Evolutionary conservation across 163 green algal genomes (phyloP).

Genomic region (Chlorella variabilis): DNA sequence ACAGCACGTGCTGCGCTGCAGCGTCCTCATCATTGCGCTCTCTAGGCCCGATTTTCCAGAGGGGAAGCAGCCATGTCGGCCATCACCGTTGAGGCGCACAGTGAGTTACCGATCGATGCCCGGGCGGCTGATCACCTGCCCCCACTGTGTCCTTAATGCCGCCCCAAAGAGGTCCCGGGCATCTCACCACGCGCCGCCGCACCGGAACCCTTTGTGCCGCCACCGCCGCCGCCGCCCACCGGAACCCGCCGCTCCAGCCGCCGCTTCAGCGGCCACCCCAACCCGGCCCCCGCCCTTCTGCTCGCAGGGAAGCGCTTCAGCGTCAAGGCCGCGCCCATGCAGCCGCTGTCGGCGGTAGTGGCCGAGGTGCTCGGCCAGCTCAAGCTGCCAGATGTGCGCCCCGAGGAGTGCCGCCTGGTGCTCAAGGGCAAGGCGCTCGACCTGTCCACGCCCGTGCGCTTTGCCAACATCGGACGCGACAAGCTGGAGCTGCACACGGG

Average conservation of each 20-base stretch:
- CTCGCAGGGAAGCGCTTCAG: slow-evolving; percentile 32
- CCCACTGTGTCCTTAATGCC: no score
- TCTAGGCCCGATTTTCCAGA: no score
- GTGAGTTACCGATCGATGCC: slow-evolving; percentile 4
- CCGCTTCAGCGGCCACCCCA: no score
- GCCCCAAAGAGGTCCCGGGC: no score
- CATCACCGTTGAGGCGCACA: slow-evolving; percentile 15
- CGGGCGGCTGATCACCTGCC: no score
- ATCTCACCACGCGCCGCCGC: no score
- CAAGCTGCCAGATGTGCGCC: slow-evolving; percentile 4
- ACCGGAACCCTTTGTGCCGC: no score
- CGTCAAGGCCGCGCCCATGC: slow-evolving; percentile 43
- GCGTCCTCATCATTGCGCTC: no score
- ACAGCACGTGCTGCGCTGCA: no score
- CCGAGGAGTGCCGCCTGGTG: slow-evolving; percentile 42
- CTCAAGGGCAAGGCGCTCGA: slow-evolving; percentile 51
- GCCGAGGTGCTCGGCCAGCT: slow-evolving; percentile 17
- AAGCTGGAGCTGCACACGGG: slow-evolving; percentile 58
- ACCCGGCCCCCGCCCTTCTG: background rate
- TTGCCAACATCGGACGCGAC: slow-evolving; percentile 48
- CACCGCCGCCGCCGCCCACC: no score
- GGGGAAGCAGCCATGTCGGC: background rate
- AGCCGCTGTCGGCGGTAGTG: slow-evolving; percentile 39
- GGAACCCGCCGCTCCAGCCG: no score
- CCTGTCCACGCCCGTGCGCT: slow-evolving; percentile 45